Conservation (phyloP, 2,329 filamentous ascomycete genomes). For the Talaromyces marneffei region DNA sequence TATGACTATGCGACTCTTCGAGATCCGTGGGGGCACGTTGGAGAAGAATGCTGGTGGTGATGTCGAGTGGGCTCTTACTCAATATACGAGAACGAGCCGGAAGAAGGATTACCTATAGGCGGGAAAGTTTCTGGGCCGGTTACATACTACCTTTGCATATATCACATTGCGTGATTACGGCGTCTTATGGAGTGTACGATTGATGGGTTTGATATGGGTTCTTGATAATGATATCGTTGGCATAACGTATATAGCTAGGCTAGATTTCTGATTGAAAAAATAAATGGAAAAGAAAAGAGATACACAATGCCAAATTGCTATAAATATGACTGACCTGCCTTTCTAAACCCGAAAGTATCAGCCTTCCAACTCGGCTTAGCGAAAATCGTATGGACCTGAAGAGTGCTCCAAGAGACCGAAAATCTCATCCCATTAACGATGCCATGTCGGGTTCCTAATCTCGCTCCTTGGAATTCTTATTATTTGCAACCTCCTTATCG, state of each 20-base stretch:
- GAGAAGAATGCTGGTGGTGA: constrained; percentile 89
- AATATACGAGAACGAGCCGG: constrained; percentile 85
- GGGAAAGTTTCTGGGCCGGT: background rate
- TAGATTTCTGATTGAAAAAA: background rate
- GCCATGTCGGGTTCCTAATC: no score
- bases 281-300: background rate
- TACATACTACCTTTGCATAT: constrained; percentile 8
- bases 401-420: background rate
- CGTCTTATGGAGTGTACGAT: constrained; percentile 8
- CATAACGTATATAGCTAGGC: background rate
- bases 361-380: background rate
- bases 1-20: constrained; percentile 96
- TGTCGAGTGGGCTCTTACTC: constrained; percentile 91
- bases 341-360: background rate
- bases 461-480: background rate
- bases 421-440: background rate
- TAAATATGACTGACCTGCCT: background rate
- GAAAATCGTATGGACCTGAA: no score
- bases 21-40: constrained; percentile 83
- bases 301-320: background rate
- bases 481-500: background rate
- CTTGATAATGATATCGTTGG: background rate
- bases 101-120: constrained; percentile 88
- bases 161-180: constrained; percentile 8
- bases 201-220: background rate